phyloP scores from a whole-genome alignment of 495 filamentous ascomycete genomes.

The Rostrohypoxylon terebratum region DNA sequence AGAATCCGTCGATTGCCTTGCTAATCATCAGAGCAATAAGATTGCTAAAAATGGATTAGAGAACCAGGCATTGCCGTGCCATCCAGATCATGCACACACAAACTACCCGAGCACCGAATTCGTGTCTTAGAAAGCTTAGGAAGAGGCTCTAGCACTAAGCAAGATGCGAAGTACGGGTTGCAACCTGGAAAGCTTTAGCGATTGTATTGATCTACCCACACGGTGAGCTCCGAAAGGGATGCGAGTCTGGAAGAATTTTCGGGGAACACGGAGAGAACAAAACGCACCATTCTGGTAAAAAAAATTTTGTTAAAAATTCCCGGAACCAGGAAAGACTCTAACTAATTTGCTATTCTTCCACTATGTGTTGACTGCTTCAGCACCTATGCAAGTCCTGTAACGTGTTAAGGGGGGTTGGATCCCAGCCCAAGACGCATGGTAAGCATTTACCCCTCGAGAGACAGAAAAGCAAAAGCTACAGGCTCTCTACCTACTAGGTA shows the following conservation, averaged over 20 bases:
- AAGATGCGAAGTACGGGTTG: background rate
- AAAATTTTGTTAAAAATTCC: slow-evolving; percentile 46
- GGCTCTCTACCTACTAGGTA: background rate
- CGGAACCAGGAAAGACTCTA: slow-evolving; percentile 36
- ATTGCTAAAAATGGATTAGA: slow-evolving; percentile 40
- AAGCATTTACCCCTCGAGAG: slow-evolving; percentile 33
- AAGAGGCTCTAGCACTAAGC: slow-evolving; percentile 1
- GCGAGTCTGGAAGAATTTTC: slow-evolving; percentile 5
- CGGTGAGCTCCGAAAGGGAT: slow-evolving; percentile 29
- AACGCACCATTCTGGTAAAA: slow-evolving; percentile 15
- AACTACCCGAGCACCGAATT: slow-evolving; percentile 19
- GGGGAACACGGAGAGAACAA: background rate
- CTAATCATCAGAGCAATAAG: slow-evolving; percentile 8
- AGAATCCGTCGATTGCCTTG: slow-evolving; percentile 29
- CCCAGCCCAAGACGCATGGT: slow-evolving; percentile 19
- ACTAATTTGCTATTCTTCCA: background rate
- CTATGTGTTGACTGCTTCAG: slow-evolving; percentile 2
- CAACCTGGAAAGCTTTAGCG: slow-evolving; percentile 6
- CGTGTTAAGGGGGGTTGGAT: slow-evolving; percentile 20
- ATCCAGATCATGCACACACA: slow-evolving; percentile 44
- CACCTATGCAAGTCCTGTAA: slow-evolving; percentile 17
- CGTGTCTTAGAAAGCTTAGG: slow-evolving; percentile 9
- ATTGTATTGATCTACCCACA: slow-evolving; percentile 1
- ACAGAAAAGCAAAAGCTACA: slow-evolving; percentile 33
- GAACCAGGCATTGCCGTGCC: slow-evolving; percentile 32